phyloP scores from a whole-genome alignment of 768 basidiomycete genomes.

The Peribolospora baueri region DNA sequence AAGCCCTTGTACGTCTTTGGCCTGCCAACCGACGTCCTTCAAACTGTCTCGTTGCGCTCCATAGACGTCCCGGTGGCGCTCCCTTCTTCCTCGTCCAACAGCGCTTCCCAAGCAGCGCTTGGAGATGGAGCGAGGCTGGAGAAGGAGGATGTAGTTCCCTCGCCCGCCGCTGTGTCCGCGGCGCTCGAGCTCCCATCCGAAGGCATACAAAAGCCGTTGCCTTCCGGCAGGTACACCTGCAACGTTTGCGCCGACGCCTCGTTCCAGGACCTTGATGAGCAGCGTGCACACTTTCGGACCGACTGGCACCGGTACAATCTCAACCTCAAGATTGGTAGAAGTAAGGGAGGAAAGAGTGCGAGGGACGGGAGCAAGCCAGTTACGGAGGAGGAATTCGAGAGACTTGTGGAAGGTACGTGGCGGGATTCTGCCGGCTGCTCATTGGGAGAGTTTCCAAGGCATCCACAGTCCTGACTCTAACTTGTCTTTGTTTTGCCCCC shows the following conservation, averaged over 20 bases:
- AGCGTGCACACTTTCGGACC: conserved; percentile 63
- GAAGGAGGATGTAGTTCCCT: too few species aligned
- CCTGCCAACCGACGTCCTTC: too few species aligned
- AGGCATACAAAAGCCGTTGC: conserved; percentile 12
- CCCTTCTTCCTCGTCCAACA: too few species aligned
- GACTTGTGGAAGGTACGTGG: conserved; percentile 51
- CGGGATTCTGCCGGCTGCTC: background rate
- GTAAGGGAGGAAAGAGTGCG: too few species aligned
- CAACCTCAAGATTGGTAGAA: conserved; percentile 28
- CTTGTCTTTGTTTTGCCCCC: background rate
- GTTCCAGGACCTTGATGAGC: conserved; percentile 55
- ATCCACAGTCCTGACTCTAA: background rate
- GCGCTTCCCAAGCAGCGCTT: too few species aligned
- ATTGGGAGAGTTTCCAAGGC: background rate
- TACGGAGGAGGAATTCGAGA: conserved; percentile 43
- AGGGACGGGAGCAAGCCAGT: conserved; percentile 31
- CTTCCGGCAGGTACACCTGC: conserved; percentile 5
- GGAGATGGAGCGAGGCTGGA: too few species aligned
- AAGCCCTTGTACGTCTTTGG: too few species aligned
- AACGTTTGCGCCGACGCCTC: conserved; percentile 23
- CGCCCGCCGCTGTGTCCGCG: too few species aligned
- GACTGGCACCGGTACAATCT: conserved; percentile 99
- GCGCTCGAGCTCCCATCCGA: background rate
- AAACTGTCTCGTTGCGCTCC: too few species aligned
- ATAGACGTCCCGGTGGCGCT: too few species aligned